Evolutionary conservation across 805 yeast species (phyloP).

Genomic region (Saccharomycopsis fodiens): DNA sequence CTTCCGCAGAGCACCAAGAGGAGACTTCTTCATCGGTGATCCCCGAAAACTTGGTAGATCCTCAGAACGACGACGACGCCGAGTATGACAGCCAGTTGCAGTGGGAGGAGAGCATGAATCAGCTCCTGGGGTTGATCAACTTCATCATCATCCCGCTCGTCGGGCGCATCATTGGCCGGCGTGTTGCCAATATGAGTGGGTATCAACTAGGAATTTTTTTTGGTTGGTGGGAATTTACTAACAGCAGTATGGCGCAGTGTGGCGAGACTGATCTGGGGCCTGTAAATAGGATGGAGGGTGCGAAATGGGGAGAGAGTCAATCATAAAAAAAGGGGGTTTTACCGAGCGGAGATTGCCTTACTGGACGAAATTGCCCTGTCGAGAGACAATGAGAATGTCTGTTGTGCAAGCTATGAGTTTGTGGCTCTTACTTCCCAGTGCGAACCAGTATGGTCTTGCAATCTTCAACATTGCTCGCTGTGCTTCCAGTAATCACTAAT

Average conservation of each 20-base stretch:
- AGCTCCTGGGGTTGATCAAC: conserved; percentile 33
- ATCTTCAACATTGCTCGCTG: too few relatives aligned
- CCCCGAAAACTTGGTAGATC: neutral
- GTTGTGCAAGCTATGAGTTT: too few relatives aligned
- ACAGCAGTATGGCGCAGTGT: conserved; percentile 15
- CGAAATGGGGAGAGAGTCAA: too few relatives aligned
- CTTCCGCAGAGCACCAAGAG: conserved; percentile 6
- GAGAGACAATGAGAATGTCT: too few relatives aligned
- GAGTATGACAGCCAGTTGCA: conserved; percentile 30
- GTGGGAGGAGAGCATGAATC: conserved; percentile 40
- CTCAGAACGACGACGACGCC: conserved; percentile 3
- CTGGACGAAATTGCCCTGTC: too few relatives aligned
- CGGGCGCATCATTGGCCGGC: conserved; percentile 38
- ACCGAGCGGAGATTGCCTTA: too few relatives aligned
- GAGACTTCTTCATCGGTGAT: neutral
- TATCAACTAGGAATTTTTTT: neutral
- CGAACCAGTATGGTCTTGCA: too few relatives aligned
- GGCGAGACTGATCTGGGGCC: conserved; percentile 15
- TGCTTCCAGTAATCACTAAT: too few relatives aligned
- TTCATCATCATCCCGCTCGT: conserved; percentile 35
- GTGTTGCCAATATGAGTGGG: conserved; percentile 23
- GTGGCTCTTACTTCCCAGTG: too few relatives aligned
- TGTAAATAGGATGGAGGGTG: too few relatives aligned
- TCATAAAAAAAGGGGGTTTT: too few relatives aligned
- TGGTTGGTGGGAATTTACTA: neutral